A percentile compares a stretch with the other conserved stretches of the same genome.
Evolutionary conservation across 768 basidiomycete genomes (phyloP).

Genomic region (Leccinum longicurvipes): DNA sequence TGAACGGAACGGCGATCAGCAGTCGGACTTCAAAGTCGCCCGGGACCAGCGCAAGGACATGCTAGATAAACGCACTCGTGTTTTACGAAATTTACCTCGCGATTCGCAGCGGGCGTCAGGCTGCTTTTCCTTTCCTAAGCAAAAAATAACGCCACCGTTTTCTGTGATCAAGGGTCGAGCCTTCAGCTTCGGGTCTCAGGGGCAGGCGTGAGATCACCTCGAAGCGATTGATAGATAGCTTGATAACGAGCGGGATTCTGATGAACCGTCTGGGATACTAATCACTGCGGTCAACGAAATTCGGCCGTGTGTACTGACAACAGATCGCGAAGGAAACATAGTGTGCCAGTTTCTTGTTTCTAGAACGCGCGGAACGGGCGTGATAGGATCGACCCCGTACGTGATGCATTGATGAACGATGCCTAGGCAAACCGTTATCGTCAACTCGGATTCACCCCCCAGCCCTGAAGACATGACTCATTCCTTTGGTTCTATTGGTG

Average conservation of each 20-base stretch:
- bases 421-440: neutral
- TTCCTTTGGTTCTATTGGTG: neutral
- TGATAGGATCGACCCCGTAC: neutral
- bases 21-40: too few relatives aligned
- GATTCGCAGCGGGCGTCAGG: neutral
- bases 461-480: neutral
- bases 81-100: neutral
- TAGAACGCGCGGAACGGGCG: neutral
- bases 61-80: neutral
- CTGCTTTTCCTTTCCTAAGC: neutral
- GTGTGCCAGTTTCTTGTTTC: neutral
- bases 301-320: neutral
- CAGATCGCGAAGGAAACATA: neutral
- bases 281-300: too few relatives aligned
- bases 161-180: slow-evolving; percentile 1
- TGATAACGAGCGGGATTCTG: neutral
- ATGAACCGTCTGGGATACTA: too few relatives aligned
- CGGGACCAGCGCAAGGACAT: neutral
- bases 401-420: neutral
- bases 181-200: neutral
- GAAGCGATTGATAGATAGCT: neutral
- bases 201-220: neutral
- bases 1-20: neutral
- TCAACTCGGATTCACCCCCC: neutral
- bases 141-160: slow-evolving; percentile 3